Conservation (phyloP, 345 rosid species). For the Syzygium oleosum region DNA sequence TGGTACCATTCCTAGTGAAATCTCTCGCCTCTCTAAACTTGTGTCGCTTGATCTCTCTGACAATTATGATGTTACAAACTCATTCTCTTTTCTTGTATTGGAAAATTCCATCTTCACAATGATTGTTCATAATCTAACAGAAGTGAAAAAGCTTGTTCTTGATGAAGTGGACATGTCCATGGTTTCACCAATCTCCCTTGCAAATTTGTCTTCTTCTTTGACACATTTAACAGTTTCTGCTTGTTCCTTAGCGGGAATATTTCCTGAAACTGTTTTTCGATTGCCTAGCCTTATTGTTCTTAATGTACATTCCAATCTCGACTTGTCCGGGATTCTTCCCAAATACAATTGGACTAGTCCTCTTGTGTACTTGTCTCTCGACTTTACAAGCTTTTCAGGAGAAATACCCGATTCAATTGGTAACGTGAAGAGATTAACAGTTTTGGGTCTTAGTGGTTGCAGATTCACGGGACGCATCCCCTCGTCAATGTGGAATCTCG, state of each 20-base stretch:
- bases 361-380: neutral
- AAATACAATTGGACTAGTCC: neutral
- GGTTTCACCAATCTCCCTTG: neutral
- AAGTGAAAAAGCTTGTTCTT: neutral
- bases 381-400: fast-evolving
- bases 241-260: neutral
- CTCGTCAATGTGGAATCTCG: too few relatives aligned
- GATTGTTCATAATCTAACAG: neutral
- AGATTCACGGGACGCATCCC: neutral
- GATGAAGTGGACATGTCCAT: neutral
- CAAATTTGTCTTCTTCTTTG: neutral
- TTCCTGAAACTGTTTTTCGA: neutral
- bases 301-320: fast-evolving
- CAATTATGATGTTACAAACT: too few relatives aligned
- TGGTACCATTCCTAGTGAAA: neutral
- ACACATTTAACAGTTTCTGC: fast-evolving
- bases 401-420: neutral
- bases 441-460: fast-evolving
- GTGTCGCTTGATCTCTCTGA: neutral
- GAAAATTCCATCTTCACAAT: neutral
- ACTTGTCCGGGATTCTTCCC: neutral
- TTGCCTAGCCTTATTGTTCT: neutral
- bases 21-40: neutral
- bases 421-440: neutral
- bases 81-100: fast-evolving